These are phyloP conservation scores for Psilocybe tampanensis DNA, from an alignment of 768 basidiomycete species.

Conservation along the genomic window DNA sequence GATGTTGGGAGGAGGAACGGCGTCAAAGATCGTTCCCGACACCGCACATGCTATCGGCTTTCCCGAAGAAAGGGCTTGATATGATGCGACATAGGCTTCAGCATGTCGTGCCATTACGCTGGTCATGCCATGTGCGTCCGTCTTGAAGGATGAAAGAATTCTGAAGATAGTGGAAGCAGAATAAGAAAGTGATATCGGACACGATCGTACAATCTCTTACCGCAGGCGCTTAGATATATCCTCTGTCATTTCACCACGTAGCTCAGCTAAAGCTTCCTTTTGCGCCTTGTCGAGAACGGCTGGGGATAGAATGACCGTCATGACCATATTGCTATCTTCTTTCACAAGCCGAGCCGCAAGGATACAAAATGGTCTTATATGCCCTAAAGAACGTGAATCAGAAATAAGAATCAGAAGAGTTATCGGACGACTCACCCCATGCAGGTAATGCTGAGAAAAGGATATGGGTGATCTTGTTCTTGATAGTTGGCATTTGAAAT, in stretches of 20 bases:
- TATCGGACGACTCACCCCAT: slow-evolving; percentile 1
- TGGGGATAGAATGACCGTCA: slow-evolving; percentile 12
- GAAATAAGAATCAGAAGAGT: neutral
- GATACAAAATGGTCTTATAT: slow-evolving; percentile 12
- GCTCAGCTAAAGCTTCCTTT: slow-evolving; percentile 5
- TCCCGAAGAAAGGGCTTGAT: slow-evolving; percentile 6
- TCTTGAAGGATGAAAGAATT: slow-evolving; percentile 1
- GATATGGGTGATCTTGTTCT: neutral
- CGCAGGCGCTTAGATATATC: slow-evolving; percentile 1
- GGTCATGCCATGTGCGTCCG: neutral
- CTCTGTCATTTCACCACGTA: neutral
- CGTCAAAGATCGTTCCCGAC: slow-evolving; percentile 3
- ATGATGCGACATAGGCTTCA: slow-evolving; percentile 6
- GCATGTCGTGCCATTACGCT: neutral
- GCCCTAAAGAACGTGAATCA: slow-evolving; percentile 3
- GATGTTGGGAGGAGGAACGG: slow-evolving; percentile 7
- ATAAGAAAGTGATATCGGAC: too few relatives aligned
- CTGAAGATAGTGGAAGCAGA: neutral
- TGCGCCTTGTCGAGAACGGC: slow-evolving; percentile 3
- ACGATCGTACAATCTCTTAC: neutral
- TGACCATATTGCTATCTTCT: slow-evolving; percentile 7
- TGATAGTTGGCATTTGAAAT: neutral
- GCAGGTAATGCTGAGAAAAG: slow-evolving; percentile 6
- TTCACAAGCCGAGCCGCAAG: slow-evolving; percentile 11
- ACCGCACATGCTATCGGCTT: slow-evolving; percentile 11